Base-by-base conservation (phyloP, 73 alveolate species). In the Stentor roeselii region DNA sequence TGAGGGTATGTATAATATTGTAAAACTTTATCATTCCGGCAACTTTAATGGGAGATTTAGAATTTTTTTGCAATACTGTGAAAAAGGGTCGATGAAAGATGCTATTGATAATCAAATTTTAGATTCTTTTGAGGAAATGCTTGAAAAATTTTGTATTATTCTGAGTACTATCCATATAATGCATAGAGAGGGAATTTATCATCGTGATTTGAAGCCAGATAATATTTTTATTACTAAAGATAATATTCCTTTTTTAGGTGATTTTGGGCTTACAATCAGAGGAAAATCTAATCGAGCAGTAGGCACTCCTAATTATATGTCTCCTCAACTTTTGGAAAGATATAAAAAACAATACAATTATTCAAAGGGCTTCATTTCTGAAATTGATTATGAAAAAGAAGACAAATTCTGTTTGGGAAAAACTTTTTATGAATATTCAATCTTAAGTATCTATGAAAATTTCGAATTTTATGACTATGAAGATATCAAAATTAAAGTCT, bases 281-380 rank as follows among this genome's bases (percentile, higher is more conserved):
- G 83, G 87, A 50, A 59, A 76, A 2, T 90, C 96, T 36, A 86
- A 87, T 84, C 87, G 95, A 34, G 90, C 87, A 3, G 95, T 87
- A 3, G 97, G 97, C 61, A 92, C 97, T 21, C 95, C 95, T 0
- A 84, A 77, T 78, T 92, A 92, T 76, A 75, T 92, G 39, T 82
- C 94, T 35, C 97, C 97, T 3, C 93, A 89, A 80, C 84, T 92
- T 14, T 86, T 94, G 36, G 95, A 89, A 78, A 93, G n/a, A n/a
- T n/a, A n/a, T n/a, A n/a, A n/a, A n/a, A n/a, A n/a, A n/a, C n/a
- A 92, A 76, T 58, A 58, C 74, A 58, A 58, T 2, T 31, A 0
- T 0, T 0, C 0, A 58, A 58, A 21, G 35, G 1, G 0, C 2
- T 21, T 1, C 1, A 58, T n/a, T 2, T 2, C 0, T 58, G 74